Conservation (phyloP, 2,329 filamentous ascomycete genomes). For the Cephalotrichum gorgonifer region DNA sequence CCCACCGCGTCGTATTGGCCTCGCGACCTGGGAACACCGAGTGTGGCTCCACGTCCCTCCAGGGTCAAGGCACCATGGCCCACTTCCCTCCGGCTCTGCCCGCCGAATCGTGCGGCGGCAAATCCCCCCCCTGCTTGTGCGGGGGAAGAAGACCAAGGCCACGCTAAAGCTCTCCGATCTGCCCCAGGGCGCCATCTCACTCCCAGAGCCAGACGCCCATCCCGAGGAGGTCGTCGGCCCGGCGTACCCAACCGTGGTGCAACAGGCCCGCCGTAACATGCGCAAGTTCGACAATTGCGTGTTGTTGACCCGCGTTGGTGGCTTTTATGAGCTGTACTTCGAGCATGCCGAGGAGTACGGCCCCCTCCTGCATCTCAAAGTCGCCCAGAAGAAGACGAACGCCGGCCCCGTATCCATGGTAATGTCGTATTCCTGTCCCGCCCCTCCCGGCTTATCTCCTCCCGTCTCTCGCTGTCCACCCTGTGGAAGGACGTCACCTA, state of each 20-base stretch:
- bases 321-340: slow-evolving; percentile 97
- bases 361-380: slow-evolving; percentile 77
- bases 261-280: slow-evolving; percentile 85
- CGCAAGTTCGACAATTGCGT: slow-evolving; percentile 84
- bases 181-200: slow-evolving; percentile 38
- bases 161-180: slow-evolving; percentile 45
- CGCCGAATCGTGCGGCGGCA: neutral
- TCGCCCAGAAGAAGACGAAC: slow-evolving; percentile 69
- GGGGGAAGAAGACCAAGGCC: slow-evolving; percentile 45
- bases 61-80: neutral
- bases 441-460: slow-evolving; percentile 11
- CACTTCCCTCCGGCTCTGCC: neutral
- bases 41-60: slow-evolving; percentile 1
- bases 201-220: slow-evolving; percentile 15
- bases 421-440: slow-evolving; percentile 14
- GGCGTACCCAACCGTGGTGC: slow-evolving; percentile 75
- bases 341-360: slow-evolving; percentile 87
- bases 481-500: neutral
- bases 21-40: neutral
- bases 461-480: too few species aligned
- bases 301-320: slow-evolving; percentile 80
- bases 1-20: neutral
- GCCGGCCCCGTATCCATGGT: slow-evolving; percentile 80
- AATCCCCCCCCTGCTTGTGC: slow-evolving; percentile 9
- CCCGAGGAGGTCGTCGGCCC: slow-evolving; percentile 31